Conservation (phyloP, 768 basidiomycete genomes). For the Dendrothele bispora region DNA sequence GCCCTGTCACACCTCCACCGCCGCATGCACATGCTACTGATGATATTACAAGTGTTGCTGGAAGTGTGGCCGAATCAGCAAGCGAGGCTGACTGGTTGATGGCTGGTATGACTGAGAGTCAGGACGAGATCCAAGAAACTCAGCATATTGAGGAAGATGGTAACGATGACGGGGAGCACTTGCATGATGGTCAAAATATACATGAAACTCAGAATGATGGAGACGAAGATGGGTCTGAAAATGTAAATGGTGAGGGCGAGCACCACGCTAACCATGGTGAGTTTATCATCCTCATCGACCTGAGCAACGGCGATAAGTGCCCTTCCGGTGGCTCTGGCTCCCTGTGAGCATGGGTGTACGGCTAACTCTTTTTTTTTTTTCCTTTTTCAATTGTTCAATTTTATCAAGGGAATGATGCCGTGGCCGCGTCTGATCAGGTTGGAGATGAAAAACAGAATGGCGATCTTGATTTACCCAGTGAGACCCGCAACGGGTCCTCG, state of each 20-base stretch:
- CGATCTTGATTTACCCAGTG: slow-evolving; percentile 19
- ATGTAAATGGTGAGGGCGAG: slow-evolving; percentile 31
- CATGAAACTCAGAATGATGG: slow-evolving; percentile 30
- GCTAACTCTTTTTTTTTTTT: slow-evolving; percentile 53
- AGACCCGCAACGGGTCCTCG: too few species aligned
- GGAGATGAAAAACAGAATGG: slow-evolving; percentile 20
- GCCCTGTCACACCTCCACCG: slow-evolving; percentile 65
- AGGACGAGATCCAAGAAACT: slow-evolving; percentile 62
- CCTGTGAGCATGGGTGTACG: slow-evolving; percentile 49
- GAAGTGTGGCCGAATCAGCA: slow-evolving; percentile 69
- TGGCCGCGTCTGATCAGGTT: slow-evolving; percentile 31
- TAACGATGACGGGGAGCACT: slow-evolving; percentile 44
- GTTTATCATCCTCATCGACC: slow-evolving; percentile 36
- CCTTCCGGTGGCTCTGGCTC: slow-evolving; percentile 51
- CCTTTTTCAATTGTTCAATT: too few species aligned
- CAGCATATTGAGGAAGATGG: slow-evolving; percentile 41
- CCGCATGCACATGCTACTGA: slow-evolving; percentile 51
- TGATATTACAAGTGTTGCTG: slow-evolving; percentile 60
- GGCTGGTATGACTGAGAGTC: slow-evolving; percentile 81
- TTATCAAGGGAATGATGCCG: slow-evolving; percentile 47
- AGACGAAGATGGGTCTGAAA: slow-evolving; percentile 35
- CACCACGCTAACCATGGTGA: slow-evolving; percentile 49
- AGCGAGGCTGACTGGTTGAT: slow-evolving; percentile 88
- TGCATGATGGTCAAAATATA: slow-evolving; percentile 35
- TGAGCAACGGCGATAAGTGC: slow-evolving; percentile 35